A percentile compares a stretch with the other conserved stretches of the same genome.
phyloP scores from a whole-genome alignment of 2,329 filamentous ascomycete genomes.

The Claviceps sp. region DNA sequence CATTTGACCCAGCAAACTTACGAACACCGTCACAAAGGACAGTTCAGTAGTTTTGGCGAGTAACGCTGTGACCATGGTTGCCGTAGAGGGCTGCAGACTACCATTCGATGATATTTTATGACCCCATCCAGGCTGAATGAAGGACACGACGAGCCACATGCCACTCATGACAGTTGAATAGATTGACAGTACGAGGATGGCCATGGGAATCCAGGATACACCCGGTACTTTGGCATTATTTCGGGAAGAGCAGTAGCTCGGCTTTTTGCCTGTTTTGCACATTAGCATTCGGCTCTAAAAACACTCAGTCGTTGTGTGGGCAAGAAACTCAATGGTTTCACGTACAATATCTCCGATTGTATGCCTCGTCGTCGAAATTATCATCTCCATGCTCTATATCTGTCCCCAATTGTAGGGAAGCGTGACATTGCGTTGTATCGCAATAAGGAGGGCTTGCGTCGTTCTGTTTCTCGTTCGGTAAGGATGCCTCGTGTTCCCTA shows the following conservation, averaged over 20 bases:
- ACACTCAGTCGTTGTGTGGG: too few relatives aligned
- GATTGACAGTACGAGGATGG: constrained; percentile 35
- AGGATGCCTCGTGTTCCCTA: too few relatives aligned
- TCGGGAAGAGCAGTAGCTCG: constrained; percentile 20
- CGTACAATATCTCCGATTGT: constrained; percentile 20
- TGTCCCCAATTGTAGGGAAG: too few relatives aligned
- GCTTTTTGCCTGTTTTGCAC: constrained; percentile 11
- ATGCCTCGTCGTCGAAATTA: constrained; percentile 13
- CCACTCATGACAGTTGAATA: constrained; percentile 53
- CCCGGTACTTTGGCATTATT: constrained; percentile 18
- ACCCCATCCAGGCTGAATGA: constrained; percentile 50
- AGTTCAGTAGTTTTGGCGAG: constrained; percentile 67
- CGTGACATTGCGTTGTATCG: too few relatives aligned
- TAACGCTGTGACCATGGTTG: constrained; percentile 52
- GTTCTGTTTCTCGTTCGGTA: too few relatives aligned
- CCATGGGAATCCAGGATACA: constrained; percentile 35
- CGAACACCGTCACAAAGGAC: constrained; percentile 64
- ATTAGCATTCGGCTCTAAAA: not conserved
- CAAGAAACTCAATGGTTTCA: not conserved
- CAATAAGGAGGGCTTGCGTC: too few relatives aligned
- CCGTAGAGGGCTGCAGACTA: constrained; percentile 46
- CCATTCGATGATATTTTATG: constrained; percentile 38
- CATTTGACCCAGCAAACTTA: constrained; percentile 61
- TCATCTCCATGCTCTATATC: not conserved
- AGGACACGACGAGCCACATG: constrained; percentile 49